A percentile compares a stretch with the other conserved stretches of the same genome.
These are phyloP conservation scores for Platismatia glauca DNA, from an alignment of 495 filamentous ascomycete species.

Conservation along the genomic window DNA sequence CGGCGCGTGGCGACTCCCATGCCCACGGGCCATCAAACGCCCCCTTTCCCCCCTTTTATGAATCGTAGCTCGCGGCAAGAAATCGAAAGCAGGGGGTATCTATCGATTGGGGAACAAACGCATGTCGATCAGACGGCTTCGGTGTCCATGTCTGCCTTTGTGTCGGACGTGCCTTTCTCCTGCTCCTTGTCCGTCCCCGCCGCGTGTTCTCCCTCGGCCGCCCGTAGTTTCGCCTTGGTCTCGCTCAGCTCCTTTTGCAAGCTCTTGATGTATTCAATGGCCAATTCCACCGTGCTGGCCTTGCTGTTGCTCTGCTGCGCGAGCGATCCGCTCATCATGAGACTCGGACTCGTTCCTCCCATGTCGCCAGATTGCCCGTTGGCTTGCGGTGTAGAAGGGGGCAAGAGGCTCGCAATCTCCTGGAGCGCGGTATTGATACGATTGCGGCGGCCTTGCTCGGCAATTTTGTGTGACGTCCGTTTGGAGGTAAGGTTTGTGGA, in stretches of 20 bases:
- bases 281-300: slow-evolving; percentile 90
- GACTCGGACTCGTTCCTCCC: slow-evolving; percentile 25
- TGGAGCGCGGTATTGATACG: slow-evolving; percentile 90
- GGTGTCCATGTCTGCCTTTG: neutral
- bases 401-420: slow-evolving; percentile 80
- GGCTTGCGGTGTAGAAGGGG: slow-evolving; percentile 35
- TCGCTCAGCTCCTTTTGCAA: slow-evolving; percentile 66
- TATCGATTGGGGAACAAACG: neutral
- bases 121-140: neutral
- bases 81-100: too few relatives aligned
- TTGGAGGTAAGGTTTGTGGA: slow-evolving; percentile 92
- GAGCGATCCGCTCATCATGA: slow-evolving; percentile 32
- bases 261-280: slow-evolving; percentile 88
- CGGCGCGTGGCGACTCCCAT: too few relatives aligned
- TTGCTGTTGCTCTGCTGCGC: slow-evolving; percentile 66
- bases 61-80: neutral
- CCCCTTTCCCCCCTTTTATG: neutral
- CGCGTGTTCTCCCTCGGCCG: slow-evolving; percentile 41
- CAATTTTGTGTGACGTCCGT: slow-evolving; percentile 94
- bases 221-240: slow-evolving; percentile 54
- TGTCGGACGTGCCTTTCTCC: neutral
- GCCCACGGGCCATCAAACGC: slow-evolving; percentile 6
- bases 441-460: slow-evolving; percentile 90
- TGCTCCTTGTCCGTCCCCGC: neutral
- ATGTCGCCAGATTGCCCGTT: slow-evolving; percentile 34